These are phyloP conservation scores for Alternaria sp. DNA, from an alignment of 2,329 filamentous ascomycete species.

Conservation along the genomic window DNA sequence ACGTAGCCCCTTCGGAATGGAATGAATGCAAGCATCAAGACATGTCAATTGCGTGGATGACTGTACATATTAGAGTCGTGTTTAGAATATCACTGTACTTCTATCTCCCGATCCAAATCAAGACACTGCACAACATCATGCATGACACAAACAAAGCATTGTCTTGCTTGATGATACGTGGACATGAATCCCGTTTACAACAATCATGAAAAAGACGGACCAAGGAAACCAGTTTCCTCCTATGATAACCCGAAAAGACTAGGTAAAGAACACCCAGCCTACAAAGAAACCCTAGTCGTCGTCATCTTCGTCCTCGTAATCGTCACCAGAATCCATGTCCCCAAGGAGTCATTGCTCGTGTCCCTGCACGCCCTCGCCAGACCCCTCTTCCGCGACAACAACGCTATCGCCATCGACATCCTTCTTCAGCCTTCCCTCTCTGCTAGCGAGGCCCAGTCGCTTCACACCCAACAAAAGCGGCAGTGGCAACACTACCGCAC, in stretches of 20 bases:
- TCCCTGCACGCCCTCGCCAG: constrained; percentile 9
- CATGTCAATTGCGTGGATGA: constrained; percentile 29
- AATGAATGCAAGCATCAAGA: constrained; percentile 32
- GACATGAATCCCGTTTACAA: not conserved
- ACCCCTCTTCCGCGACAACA: constrained; percentile 6
- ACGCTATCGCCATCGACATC: constrained; percentile 38
- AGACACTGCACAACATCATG: not conserved
- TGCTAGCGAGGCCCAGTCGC: constrained; percentile 61
- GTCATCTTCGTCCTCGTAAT: constrained; percentile 1
- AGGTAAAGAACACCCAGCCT: not conserved
- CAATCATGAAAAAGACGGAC: not conserved
- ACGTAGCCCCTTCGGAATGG: constrained; percentile 24
- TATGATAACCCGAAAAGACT: not conserved
- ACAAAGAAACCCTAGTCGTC: not conserved
- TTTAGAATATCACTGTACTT: constrained; percentile 48
- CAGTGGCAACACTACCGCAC: constrained; percentile 67
- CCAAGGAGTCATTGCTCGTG: constrained; percentile 29
- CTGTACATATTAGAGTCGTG: constrained; percentile 46
- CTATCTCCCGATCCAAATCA: constrained; percentile 16
- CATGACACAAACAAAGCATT: not conserved
- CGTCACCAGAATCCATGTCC: constrained; percentile 18
- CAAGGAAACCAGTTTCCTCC: not conserved
- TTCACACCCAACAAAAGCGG: constrained; percentile 70
- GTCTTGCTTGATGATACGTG: not conserved
- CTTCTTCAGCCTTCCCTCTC: constrained; percentile 40